Base-by-base conservation (phyloP, 371 early-diverging fungal genomes). In the Coemansia sp. region DNA sequence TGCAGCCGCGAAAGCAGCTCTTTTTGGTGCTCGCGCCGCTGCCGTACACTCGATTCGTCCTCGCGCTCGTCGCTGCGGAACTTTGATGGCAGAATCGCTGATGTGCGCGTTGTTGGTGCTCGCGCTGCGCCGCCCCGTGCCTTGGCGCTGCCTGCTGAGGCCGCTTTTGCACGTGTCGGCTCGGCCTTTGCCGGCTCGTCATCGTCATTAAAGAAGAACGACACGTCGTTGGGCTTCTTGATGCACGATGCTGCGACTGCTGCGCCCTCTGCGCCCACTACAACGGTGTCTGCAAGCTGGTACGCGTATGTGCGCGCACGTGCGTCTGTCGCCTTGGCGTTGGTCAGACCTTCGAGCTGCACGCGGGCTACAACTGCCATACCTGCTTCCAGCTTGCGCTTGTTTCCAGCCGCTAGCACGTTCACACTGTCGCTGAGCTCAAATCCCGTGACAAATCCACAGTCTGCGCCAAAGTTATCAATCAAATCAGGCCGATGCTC, bases 361-460 rank as follows among this genome's bases (percentile, higher is more conserved):
- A 97, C 72, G 5, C 88, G 84, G 14, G 96, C 79, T 60, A 90
- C 92, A 56, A 97, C 66, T 1, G 90, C 86, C 96, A 96, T 97
- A 47, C 91, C 93, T 3, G 84, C 82, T 71, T 87, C 82, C 34
- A 98, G 78, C 42, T 82, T 83, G 50, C 85, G 84, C 7, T 75
- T 66, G 68, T 88, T 91, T 67, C 92, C 94, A 37, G 86, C 76
- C 50, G 82, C 85, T 58, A 99, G 80, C 2, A 87, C 78, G 78
- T 88, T 94, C 21, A 80, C 83, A 14, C 89, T 83, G 67, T 97
- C 99, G 45, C 93, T 85, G 73, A 97, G 94, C 78, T 99, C 98
- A 59, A 98, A 90, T 21, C 99, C 99, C 74, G 91, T 96, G 50
- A 89, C 91, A 77, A 90, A 95, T n/a, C 99, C 99, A 60, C 89